Evolutionary conservation across 306 rosid genomes (phyloP).

Genomic region (Malus orientalis): DNA sequence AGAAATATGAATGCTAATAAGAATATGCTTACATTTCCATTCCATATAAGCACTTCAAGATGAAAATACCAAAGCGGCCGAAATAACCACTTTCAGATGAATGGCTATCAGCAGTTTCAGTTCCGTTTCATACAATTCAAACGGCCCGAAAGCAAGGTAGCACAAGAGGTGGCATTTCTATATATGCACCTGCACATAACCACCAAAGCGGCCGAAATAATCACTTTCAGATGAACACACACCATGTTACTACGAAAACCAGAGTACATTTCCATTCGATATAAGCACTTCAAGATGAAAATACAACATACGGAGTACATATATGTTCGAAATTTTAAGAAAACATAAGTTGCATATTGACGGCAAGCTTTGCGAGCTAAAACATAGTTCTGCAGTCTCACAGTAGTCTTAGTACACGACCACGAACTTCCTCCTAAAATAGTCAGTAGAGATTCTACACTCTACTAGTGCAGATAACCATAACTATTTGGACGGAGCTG

Average conservation of each 20-base stretch:
- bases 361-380: not conserved
- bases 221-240: not conserved
- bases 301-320: not conserved
- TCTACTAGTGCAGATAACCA: not conserved
- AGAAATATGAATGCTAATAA: no score
- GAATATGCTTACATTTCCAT: not conserved
- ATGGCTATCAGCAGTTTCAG: not conserved
- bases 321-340: not conserved
- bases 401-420: not conserved
- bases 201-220: not conserved
- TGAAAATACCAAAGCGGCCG: not conserved
- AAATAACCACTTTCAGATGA: no score
- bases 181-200: not conserved
- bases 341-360: not conserved
- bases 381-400: conserved; percentile 5
- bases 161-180: not conserved
- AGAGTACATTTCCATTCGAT: not conserved
- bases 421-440: not conserved
- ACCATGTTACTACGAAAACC: not conserved
- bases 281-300: not conserved
- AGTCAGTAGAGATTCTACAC: not conserved
- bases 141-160: not conserved
- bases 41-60: not conserved
- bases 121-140: not conserved
- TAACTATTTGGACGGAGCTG: not conserved